phyloP scores from a whole-genome alignment of 2,329 filamentous ascomycete genomes.

The Madurella fahalii region DNA sequence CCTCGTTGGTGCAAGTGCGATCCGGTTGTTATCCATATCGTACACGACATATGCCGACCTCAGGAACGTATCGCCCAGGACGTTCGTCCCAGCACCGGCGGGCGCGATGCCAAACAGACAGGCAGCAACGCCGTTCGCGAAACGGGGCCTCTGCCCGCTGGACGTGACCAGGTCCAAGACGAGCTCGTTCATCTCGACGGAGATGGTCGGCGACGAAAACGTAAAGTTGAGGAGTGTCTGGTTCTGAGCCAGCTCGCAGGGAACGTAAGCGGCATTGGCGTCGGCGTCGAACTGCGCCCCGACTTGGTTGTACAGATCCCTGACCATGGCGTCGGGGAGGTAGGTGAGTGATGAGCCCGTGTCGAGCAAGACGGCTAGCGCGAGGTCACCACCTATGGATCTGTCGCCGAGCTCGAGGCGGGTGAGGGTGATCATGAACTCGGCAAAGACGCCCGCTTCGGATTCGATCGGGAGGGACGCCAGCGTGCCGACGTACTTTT shows the following conservation, averaged over 20 bases:
- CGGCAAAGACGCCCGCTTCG: constrained; percentile 47
- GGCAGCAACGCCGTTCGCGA: constrained; percentile 49
- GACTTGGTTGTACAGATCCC: constrained; percentile 54
- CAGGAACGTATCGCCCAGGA: constrained; percentile 72
- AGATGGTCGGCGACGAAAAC: constrained; percentile 52
- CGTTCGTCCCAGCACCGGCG: constrained; percentile 49
- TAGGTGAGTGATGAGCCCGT: constrained; percentile 66
- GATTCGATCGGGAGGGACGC: constrained; percentile 64
- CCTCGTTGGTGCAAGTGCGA: constrained; percentile 64
- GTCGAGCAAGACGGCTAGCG: constrained; percentile 65
- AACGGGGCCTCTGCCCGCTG: constrained; percentile 45
- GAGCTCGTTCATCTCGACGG: constrained; percentile 56
- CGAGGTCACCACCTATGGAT: constrained; percentile 42
- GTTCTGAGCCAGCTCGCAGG: constrained; percentile 48
- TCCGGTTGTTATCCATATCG: constrained; percentile 66
- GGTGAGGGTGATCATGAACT: constrained; percentile 69
- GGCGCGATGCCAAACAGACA: constrained; percentile 67
- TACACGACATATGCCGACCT: constrained; percentile 73
- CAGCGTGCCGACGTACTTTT: constrained; percentile 59
- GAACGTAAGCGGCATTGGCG: constrained; percentile 56
- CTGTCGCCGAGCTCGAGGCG: constrained; percentile 44
- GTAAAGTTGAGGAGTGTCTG: constrained; percentile 46
- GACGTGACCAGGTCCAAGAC: constrained; percentile 50
- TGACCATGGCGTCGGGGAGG: constrained; percentile 54
- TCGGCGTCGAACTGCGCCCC: constrained; percentile 54